These are phyloP conservation scores for Colletotrichum higginsianum DNA, from an alignment of 2,329 filamentous ascomycete species.

Conservation along the genomic window DNA sequence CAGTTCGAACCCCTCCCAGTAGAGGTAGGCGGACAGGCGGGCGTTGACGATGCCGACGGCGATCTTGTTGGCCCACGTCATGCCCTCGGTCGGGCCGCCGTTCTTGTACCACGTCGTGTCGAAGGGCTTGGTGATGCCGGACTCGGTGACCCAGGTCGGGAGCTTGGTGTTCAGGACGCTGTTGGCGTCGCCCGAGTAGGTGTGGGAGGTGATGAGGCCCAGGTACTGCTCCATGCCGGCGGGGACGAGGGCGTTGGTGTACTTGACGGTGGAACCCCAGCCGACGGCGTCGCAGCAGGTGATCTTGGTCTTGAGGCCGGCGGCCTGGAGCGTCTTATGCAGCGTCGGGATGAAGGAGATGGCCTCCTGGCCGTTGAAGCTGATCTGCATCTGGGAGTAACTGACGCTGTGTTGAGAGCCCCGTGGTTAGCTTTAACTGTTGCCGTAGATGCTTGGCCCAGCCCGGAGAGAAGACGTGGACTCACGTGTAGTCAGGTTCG, in stretches of 20 bases:
- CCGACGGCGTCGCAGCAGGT: conserved; percentile 58
- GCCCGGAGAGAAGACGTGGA: not conserved
- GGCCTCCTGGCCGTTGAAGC: conserved; percentile 47
- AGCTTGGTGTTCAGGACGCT: conserved; percentile 57
- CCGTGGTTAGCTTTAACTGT: conserved; percentile 3
- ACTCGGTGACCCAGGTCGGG: conserved; percentile 68
- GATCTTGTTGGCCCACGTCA: conserved; percentile 70
- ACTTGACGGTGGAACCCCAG: conserved; percentile 55
- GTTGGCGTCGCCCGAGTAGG: conserved; percentile 57
- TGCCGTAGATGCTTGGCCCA: not conserved
- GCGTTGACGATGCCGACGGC: conserved; percentile 63
- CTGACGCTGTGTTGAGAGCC: conserved; percentile 43
- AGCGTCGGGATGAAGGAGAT: conserved; percentile 42
- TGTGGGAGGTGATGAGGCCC: conserved; percentile 56
- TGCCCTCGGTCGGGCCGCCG: conserved; percentile 65
- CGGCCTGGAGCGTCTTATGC: conserved; percentile 17
- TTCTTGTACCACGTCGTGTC: conserved; percentile 62
- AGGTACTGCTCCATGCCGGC: conserved; percentile 51
- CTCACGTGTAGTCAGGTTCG: conserved; percentile 40
- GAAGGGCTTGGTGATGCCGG: conserved; percentile 61
- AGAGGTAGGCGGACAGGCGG: conserved; percentile 67
- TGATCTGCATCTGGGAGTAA: conserved; percentile 56
- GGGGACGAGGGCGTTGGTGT: conserved; percentile 54
- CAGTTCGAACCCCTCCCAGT: conserved; percentile 64
- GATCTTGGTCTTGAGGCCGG: conserved; percentile 43